Percentiles rank a stretch among this genome's conserved stretches.
phyloP scores from a whole-genome alignment of 371 early-diverging fungal genomes.

The Mortierella sp. region DNA sequence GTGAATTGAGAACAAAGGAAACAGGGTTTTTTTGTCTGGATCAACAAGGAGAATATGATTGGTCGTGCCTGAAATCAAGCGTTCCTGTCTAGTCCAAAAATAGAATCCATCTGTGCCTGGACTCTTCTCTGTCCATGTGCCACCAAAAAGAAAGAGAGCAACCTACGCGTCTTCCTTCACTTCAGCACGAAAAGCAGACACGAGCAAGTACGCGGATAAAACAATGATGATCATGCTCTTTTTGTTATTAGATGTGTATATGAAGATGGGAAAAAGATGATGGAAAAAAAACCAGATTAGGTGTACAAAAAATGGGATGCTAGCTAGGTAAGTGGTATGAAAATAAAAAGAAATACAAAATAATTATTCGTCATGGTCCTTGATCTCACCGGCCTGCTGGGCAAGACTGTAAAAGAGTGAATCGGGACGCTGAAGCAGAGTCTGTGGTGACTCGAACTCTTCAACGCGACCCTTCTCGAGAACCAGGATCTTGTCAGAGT shows the following conservation, averaged over 20 bases:
- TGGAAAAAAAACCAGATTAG: background rate
- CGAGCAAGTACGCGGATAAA: too few species aligned
- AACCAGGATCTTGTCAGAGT: conserved; percentile 83
- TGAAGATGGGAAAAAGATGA: background rate
- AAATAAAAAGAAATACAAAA: background rate
- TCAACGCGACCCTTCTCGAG: conserved; percentile 77
- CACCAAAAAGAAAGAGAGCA: background rate
- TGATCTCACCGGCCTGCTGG: conserved; percentile 41
- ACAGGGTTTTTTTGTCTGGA: background rate
- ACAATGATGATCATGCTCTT: background rate
- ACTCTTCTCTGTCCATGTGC: background rate
- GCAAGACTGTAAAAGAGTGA: conserved; percentile 69
- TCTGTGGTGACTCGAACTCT: conserved; percentile 75
- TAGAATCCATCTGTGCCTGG: conserved; percentile 2
- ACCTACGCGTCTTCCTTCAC: too few species aligned
- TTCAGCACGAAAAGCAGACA: too few species aligned
- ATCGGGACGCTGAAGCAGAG: conserved; percentile 61
- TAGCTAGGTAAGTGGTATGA: too few species aligned
- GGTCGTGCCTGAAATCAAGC: background rate
- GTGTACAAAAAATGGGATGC: background rate
- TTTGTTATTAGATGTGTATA: background rate
- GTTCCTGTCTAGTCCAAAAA: background rate
- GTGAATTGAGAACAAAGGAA: too few species aligned
- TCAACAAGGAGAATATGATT: background rate
- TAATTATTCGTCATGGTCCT: conserved; percentile 33